Base-by-base conservation (phyloP, 2,329 filamentous ascomycete species). In the Colletotrichum plurivorum region DNA sequence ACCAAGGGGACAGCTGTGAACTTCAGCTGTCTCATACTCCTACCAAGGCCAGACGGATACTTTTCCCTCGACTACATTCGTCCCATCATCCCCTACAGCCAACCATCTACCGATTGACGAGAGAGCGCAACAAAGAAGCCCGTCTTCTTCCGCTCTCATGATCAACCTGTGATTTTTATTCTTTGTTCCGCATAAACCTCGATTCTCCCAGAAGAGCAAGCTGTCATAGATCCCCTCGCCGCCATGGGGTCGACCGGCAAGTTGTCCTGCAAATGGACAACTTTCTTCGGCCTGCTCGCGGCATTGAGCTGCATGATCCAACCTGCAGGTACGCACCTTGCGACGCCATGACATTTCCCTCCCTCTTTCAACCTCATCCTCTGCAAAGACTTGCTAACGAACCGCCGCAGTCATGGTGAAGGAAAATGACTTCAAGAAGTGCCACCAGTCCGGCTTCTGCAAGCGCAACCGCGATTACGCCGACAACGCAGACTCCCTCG, bases 341-440 rank as follows among this genome's bases (percentile, higher is more conserved):
- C 22, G 43, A 67, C 51, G 67, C 62, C 54, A 65, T 55, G 55
- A 46, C 36, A 18, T 65, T 20, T 15, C 12, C 20, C 7, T 22
- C 55, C n/a, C 48, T 16, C 22, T 39, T 3, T 15, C 56, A 12
- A 31, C 1, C 12, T 45, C n/a, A 6, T 3, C 22, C 7, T 20
- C 39, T 27, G 9, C 20, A 31, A 31, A 5, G n/a, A n/a, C 39
- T 36, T 51, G 41, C 53, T 68, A 31, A 68, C 53, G 22, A 10
- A 18, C 41, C 66, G 18, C 65, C 68, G 36, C 73, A 97, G 94
- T 89, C 73, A 87, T 89, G 75, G 96, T 99, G 60, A 99, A 99
- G 84, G 93, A 97, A 78, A 91, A 97, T 76, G 95, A 97, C 80
- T 99, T 98, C 87, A 99, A 98, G 79, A 97, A 93, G 75, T 99